Base-by-base conservation (phyloP, 371 early-diverging fungal genomes). In the Parasitella parasitica region DNA sequence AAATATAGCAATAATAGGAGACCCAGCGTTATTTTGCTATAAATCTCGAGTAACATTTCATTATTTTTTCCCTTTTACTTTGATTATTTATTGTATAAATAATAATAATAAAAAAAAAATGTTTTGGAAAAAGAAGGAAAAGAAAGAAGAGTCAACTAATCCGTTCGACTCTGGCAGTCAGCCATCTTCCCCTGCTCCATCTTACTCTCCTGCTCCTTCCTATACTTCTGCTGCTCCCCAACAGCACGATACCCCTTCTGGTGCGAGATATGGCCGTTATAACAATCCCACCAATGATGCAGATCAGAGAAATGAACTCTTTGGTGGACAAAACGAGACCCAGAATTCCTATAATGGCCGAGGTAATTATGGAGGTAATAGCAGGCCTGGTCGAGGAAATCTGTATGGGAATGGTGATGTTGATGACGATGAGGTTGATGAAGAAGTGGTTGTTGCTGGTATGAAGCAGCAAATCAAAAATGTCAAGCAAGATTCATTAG, bases 401-500 rank as follows among this genome's bases (percentile, higher is more conserved):
- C n/a, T n/a, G n/a, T n/a, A n/a, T 16, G n/a, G 18, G 6, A 15
- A 50, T n/a, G 13, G 46, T 12, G 46, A 46, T 30, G 18, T 43
- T 43, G 37, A 39, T 22, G 27, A 53, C 22, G 41, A 48, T 4
- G 39, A 38, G 18, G 32, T 43, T 15, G 89, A 90, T 26, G 84
- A 87, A 13, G 88, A 85, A 38, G 82, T 88, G 43, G 82, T 89
- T 64, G 72, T 84, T 15, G 75, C 81, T 56, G 74, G 76, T 48
- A 83, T 93, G 43, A 73, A 84, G 51, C 71, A 81, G 32, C 84
- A 87, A 72, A 91, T 93, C 37, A 76, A 70, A 18, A 76, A 90
- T 56, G 78, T 81, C 26, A 92, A 93, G 67, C 82, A 86, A 64
- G 91, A 92, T 58, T 86, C 90, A 24, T 77, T 89, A 24, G 80